Evolutionary conservation across 169 alveolate species (phyloP), one percentile per base, ranked within the genome.

Genomic region (Fabrea salina): DNA sequence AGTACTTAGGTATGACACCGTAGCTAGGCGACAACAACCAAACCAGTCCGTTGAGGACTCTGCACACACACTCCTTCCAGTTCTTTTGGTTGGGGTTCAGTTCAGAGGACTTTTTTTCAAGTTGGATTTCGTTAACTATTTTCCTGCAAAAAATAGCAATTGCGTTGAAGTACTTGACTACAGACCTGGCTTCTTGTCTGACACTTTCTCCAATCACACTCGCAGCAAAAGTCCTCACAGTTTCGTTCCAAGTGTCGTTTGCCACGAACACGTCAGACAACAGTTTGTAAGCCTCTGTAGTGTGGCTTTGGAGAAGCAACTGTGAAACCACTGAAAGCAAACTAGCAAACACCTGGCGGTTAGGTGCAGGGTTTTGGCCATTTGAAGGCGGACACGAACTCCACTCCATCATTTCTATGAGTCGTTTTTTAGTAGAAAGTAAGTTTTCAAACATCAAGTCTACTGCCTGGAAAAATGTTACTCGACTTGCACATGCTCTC

Each of bases 401-500:
- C 3, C 27, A 43, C n/a, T 68, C 78, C 11, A 22, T 44, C 8
- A 11, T 11, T 4, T 72, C 80, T 19, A 72, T 16, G 1, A 72
- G 2, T 6, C 1, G 0, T 47, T 51, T 27, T 51, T 72, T 72
- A 1, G 54, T 72, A 33, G 8, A 16, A 13, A 72, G n/a, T 2
- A 72, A n/a, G 22, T 19, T 8, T 43, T 72, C 80, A 72, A 72
- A 72, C 16, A 51, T 27, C 53, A 72, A 44, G 33, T 72, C 80
- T 51, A 72, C 49, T 1, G 70, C 72, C 47, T 72, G 54, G 35
- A 72, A 72, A 40, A 50, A 72, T 2, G 32, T 72, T 32, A 72
- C 33, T 33, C 80, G 19, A 16, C 58, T 50, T 6, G 54, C 30
- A 16, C 47, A 13, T 50, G 25, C 11, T 47, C 80, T 47, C 53